A percentile compares a stretch with the other conserved stretches of the same genome.
Conservation (phyloP, 192 early-diverging fungal genomes). For the Backusella tarrabulga region DNA sequence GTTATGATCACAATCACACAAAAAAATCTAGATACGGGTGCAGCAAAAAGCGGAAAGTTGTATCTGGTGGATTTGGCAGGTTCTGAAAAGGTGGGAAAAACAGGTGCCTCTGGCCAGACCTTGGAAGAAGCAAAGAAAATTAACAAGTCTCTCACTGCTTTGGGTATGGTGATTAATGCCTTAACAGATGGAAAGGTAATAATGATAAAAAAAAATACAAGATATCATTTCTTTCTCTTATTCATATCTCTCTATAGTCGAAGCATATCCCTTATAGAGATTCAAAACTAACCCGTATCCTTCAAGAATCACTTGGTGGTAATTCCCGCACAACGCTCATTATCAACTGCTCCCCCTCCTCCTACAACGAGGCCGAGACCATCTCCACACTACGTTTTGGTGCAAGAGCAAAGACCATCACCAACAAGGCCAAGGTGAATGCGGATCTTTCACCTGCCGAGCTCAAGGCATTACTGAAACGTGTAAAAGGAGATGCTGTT, state of each 20-base stretch:
- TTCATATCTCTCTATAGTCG: constrained; percentile 51
- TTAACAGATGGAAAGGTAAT: constrained; percentile 93
- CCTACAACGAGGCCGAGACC: constrained; percentile 95
- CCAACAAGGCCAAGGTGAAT: constrained; percentile 99
- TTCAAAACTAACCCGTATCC: constrained; percentile 96
- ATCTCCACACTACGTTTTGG: constrained; percentile 93
- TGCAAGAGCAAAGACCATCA: constrained; percentile 98
- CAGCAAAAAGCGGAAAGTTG: constrained; percentile 85
- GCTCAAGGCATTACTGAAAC: constrained; percentile 93
- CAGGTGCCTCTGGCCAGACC: constrained; percentile 96
- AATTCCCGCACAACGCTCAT: constrained; percentile 98
- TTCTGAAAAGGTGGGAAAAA: constrained; percentile 97
- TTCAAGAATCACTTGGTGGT: constrained; percentile 98
- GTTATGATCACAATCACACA: constrained; percentile 95
- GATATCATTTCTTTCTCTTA: too few relatives aligned
- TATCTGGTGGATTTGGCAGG: constrained; percentile 98
- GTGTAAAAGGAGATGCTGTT: constrained; percentile 76
- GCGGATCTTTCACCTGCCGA: constrained; percentile 92
- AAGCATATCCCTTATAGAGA: constrained; percentile 98
- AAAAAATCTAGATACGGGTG: constrained; percentile 88
- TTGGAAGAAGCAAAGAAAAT: constrained; percentile 99
- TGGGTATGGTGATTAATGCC: constrained; percentile 99
- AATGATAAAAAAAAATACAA: too few relatives aligned
- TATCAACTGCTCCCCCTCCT: constrained; percentile 96
- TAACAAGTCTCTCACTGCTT: constrained; percentile 94